Evolutionary conservation across 164 flowering plant species (phyloP), one percentile per base, ranked within the genome.

Genomic region (Umbellularia californica): DNA sequence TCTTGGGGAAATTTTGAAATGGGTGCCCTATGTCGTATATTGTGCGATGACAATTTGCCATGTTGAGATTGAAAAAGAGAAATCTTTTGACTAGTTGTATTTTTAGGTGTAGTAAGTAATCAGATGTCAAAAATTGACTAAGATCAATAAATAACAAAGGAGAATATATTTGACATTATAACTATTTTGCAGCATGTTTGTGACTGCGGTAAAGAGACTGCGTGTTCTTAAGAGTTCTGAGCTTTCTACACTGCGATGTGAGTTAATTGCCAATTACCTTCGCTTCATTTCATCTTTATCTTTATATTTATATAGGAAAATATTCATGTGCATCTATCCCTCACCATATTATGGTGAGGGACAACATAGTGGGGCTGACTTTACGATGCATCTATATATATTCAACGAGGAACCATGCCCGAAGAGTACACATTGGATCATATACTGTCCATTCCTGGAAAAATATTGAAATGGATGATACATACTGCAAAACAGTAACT

Each of bases 161-260:
- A 14, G 1, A 24, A 13, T 50, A 23, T 50, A 15, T 50, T 17
- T 71, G 7, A 58, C 22, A 17, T 22, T 41, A 2, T 58, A 68
- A 63, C 13, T 51, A 7, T 64, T 25, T 75, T 83, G 80, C 86
- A 89, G 90, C 62, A 89, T 87, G 90, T 89, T 89, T 82, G 87
- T 84, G 13, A 80, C 82, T 2, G 81, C 90, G 0, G 92, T 81
- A 67, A 89, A 85, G 78, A 82, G 90, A 80, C 73, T 89, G 71
- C 89, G 87, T 0, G 92, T 88, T 33, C 70, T 86, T 72, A 86
- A 84, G 83, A 86, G 82, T 60, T 81, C 87, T 47, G 90, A 83
- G 33, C 78, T 85, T 50, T 72, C 85, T 22, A 50, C 80, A 22
- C 65, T 84, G 47, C 35, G 52, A 47, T 14, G 88, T 87, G 77